phyloP scores from a whole-genome alignment of 1,284 basidiomycete species.

The Xerocomus nothofagi region DNA sequence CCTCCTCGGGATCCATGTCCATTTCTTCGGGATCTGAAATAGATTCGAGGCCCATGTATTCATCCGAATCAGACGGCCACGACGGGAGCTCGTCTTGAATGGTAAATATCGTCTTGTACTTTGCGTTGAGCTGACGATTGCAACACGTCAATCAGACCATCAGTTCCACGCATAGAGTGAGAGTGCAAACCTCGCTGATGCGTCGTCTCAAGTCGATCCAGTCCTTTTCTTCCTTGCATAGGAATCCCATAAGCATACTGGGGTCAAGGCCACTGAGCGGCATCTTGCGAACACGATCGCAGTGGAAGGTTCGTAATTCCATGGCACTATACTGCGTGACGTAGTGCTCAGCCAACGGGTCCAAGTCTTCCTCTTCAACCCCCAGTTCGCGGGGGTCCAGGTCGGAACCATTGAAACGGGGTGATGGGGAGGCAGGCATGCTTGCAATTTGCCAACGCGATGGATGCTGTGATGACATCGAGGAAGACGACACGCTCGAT shows the following conservation, averaged over 20 bases:
- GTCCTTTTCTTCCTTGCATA: slow-evolving; percentile 79
- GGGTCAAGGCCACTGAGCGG: slow-evolving; percentile 89
- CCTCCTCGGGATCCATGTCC: slow-evolving; percentile 49
- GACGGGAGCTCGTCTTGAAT: slow-evolving; percentile 83
- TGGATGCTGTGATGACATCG: slow-evolving; percentile 24
- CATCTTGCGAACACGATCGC: slow-evolving; percentile 93
- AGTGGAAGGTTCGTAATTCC: slow-evolving; percentile 89
- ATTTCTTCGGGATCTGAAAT: slow-evolving; percentile 76
- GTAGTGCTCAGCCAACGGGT: slow-evolving; percentile 57
- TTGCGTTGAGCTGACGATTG: slow-evolving; percentile 43
- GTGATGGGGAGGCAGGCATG: slow-evolving; percentile 21
- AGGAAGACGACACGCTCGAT: slow-evolving; percentile 35
- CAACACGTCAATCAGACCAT: slow-evolving; percentile 3
- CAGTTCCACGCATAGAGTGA: background rate
- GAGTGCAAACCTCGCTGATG: slow-evolving; percentile 61
- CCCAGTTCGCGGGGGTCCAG: slow-evolving; percentile 41
- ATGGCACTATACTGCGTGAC: slow-evolving; percentile 58
- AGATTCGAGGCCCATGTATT: slow-evolving; percentile 77
- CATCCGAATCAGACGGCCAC: slow-evolving; percentile 76
- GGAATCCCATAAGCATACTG: slow-evolving; percentile 94
- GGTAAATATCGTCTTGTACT: slow-evolving; percentile 76
- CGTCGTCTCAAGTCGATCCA: slow-evolving; percentile 81
- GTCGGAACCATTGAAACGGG: slow-evolving; percentile 34
- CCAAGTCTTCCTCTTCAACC: slow-evolving; percentile 39
- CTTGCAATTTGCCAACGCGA: slow-evolving; percentile 34